phyloP scores from a whole-genome alignment of 208 protist species.

The Acanthamoeba sp. region DNA sequence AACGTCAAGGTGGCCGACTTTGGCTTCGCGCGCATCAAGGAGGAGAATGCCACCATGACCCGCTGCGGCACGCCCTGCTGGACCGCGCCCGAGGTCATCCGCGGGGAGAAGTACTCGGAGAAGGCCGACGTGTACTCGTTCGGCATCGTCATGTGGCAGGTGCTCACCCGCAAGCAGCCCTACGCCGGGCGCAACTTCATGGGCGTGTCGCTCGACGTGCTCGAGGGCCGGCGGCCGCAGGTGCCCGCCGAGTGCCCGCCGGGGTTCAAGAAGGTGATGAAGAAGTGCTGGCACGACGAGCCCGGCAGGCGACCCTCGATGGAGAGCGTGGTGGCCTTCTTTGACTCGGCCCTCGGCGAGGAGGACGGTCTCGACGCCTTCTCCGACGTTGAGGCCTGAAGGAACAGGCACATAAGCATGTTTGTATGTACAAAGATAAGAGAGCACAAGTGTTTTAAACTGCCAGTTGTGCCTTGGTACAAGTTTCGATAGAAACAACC shows the following conservation, averaged over 20 bases:
- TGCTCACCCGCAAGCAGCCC: conserved; percentile 20
- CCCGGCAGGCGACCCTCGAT: neutral
- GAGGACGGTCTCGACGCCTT: neutral
- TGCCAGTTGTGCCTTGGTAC: too few relatives aligned
- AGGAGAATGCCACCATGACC: conserved; percentile 1
- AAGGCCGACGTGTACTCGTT: conserved; percentile 17
- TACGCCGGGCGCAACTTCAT: conserved; percentile 9
- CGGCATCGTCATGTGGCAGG: conserved; percentile 7
- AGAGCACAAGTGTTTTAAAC: too few relatives aligned
- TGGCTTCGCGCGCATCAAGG: conserved; percentile 21
- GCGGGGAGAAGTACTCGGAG: conserved; percentile 7
- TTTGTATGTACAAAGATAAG: too few relatives aligned
- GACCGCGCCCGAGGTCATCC: neutral
- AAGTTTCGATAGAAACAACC: too few relatives aligned
- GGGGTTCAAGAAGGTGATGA: neutral
- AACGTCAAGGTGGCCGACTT: conserved; percentile 18
- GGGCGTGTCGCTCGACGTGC: conserved; percentile 24
- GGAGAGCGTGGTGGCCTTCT: neutral
- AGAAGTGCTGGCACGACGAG: neutral
- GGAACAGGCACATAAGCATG: too few relatives aligned
- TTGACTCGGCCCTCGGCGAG: neutral
- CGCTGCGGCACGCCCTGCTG: conserved; percentile 4
- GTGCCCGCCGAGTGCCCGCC: neutral
- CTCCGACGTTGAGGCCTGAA: neutral
- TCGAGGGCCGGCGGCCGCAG: neutral